Base-by-base conservation (phyloP, 2,329 filamentous ascomycete species). In the Aspergillus sergii region DNA sequence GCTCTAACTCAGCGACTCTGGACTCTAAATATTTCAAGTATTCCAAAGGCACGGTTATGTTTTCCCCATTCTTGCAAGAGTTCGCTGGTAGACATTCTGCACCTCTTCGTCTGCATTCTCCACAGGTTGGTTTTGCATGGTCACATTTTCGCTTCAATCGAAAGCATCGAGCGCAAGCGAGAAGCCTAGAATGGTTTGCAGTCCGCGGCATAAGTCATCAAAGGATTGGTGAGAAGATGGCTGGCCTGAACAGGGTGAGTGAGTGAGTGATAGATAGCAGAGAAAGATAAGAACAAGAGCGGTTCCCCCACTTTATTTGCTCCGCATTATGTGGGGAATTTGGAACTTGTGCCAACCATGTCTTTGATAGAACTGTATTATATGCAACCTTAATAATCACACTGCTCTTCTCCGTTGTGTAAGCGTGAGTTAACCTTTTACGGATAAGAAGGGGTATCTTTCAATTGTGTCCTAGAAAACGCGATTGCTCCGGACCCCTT, bases 141-240 rank as follows among this genome's bases (percentile, higher is more conserved):
- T 73, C 71, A 65, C 71, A 73, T 67, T 69, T 73, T 23, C 71
- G 69, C 60, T 73, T 73, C 23, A 73, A 60, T n/a, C 66, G 71
- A 54, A 73, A 73, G 57, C 71, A 73, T 57, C 71, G 71, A 57
- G 69, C 66, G 53, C 71, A 73, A 56, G 71, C 71, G 57, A 71
- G 67, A 34, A 69, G 61, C 68, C 70, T 69, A 11, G 43, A 66
- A 60, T 43, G 68, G 48, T 53, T 71, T 32, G 46, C 16, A 51
- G 28, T 51, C 39, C n/a, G 48, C 51, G 59, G 55, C 62, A 64
- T 64, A 58, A 32, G 59, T 57, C 46, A 41, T 36, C 10, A 9
- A 14, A 39, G 9, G 9, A 45, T 32, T 10, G 14, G 16, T 39
- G 30, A 30, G 11, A 45, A 23, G 11, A 11, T 41, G 34, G 34